These are phyloP conservation scores for Solanum hybrid DNA, from an alignment of 305 asterid species.

Conservation along the genomic window DNA sequence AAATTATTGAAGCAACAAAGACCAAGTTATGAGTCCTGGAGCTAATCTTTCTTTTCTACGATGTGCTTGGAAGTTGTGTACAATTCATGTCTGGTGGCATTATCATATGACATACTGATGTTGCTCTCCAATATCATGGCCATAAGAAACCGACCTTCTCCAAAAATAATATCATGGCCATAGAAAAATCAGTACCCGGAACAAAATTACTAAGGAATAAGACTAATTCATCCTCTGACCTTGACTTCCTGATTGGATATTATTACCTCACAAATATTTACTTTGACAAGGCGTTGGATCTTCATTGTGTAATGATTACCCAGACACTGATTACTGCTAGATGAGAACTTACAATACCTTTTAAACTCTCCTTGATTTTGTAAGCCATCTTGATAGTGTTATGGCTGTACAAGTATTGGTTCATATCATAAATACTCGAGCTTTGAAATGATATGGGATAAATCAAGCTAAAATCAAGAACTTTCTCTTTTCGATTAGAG, in stretches of 20 bases:
- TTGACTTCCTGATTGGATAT: not conserved
- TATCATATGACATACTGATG: not conserved
- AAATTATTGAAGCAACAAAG: not conserved
- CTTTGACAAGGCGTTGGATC: not conserved
- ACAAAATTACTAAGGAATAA: not conserved
- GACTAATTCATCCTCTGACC: not conserved
- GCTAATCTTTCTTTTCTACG: not conserved
- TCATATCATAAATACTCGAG: not conserved
- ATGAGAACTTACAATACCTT: not conserved
- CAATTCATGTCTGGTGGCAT: not conserved
- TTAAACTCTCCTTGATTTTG: not conserved
- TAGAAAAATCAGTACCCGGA: not conserved
- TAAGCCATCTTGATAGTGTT: not conserved
- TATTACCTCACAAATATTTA: not conserved
- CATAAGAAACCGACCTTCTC: not conserved
- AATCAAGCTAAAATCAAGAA: not conserved
- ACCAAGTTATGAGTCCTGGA: not conserved
- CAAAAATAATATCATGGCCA: not conserved
- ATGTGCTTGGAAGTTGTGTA: not conserved
- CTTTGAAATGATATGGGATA: not conserved
- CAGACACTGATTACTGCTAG: not conserved
- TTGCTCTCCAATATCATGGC: not conserved
- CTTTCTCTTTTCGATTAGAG: not conserved
- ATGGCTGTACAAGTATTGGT: not conserved
- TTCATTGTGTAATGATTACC: not conserved